phyloP scores from a whole-genome alignment of 2,329 filamentous ascomycete genomes.

The Cryphonectria radicalis region DNA sequence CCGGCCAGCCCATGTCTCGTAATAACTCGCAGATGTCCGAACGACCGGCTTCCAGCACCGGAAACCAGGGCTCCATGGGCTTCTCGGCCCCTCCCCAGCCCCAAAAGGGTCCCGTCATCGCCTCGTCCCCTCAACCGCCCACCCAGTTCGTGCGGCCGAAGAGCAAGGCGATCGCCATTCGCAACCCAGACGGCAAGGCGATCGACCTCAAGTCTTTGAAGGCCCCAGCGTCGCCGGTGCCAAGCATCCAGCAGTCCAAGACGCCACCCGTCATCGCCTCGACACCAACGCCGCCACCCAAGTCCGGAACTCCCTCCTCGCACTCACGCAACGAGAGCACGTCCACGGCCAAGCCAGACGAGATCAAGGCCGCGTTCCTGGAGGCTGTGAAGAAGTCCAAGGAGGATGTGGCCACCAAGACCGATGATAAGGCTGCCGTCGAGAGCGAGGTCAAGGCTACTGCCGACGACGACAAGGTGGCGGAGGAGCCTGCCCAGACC shows the following conservation, averaged over 20 bases:
- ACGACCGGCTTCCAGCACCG: constrained; percentile 67
- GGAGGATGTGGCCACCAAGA: constrained; percentile 49
- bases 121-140: constrained; percentile 47
- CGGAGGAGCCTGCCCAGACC: constrained; percentile 33
- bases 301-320: constrained; percentile 65
- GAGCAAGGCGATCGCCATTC: constrained; percentile 81
- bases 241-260: constrained; percentile 61
- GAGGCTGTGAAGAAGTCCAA: constrained; percentile 72
- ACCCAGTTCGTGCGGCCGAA: constrained; percentile 57
- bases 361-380: constrained; percentile 82
- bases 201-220: constrained; percentile 70
- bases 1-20: constrained; percentile 77
- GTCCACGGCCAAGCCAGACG: constrained; percentile 71
- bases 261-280: constrained; percentile 74
- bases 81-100: constrained; percentile 65
- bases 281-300: constrained; percentile 79
- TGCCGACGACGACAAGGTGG: constrained; percentile 33
- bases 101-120: constrained; percentile 53
- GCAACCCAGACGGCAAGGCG: constrained; percentile 78
- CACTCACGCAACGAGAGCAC: constrained; percentile 74
- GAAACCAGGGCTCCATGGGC: constrained; percentile 64
- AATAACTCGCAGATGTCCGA: constrained; percentile 81
- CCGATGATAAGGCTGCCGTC: constrained; percentile 39
- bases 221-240: constrained; percentile 60
- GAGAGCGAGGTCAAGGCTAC: constrained; percentile 34